Conservation (phyloP, 139 green algal genomes). For the Coelastrella sp. region DNA sequence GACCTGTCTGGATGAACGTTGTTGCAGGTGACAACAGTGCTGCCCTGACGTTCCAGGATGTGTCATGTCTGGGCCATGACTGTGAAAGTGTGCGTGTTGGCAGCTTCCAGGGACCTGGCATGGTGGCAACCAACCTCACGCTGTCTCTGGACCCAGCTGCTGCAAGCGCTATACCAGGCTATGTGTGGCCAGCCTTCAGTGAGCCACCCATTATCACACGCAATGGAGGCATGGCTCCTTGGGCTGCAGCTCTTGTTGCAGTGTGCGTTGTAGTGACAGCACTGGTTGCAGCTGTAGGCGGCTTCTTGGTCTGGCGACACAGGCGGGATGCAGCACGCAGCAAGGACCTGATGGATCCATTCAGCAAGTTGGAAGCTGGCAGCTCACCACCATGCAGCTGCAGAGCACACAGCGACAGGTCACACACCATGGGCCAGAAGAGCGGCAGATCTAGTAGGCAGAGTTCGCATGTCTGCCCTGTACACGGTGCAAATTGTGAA, state of each 20-base stretch:
- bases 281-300: not conserved
- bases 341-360: not conserved
- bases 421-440: not conserved
- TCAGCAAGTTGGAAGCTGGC: slow-evolving; percentile 14
- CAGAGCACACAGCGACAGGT: not conserved
- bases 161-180: slow-evolving; percentile 15
- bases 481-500: not conserved
- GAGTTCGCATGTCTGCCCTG: not conserved
- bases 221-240: not conserved
- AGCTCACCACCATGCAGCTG: not conserved
- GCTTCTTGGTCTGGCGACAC: not conserved
- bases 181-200: slow-evolving; percentile 1
- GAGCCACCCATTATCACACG: not conserved
- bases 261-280: not conserved
- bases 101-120: slow-evolving; percentile 14
- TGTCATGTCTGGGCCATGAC: not conserved
- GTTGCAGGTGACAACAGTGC: not conserved
- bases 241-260: slow-evolving; percentile 11
- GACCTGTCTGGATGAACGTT: no score
- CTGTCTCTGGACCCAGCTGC: not conserved
- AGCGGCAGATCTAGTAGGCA: not conserved
- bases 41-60: slow-evolving; percentile 31
- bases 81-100: not conserved
- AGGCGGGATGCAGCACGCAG: not conserved
- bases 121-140: slow-evolving; percentile 19